Conservation (phyloP, 1,284 basidiomycete species). For the Pseudozyma tsukubaensis region DNA sequence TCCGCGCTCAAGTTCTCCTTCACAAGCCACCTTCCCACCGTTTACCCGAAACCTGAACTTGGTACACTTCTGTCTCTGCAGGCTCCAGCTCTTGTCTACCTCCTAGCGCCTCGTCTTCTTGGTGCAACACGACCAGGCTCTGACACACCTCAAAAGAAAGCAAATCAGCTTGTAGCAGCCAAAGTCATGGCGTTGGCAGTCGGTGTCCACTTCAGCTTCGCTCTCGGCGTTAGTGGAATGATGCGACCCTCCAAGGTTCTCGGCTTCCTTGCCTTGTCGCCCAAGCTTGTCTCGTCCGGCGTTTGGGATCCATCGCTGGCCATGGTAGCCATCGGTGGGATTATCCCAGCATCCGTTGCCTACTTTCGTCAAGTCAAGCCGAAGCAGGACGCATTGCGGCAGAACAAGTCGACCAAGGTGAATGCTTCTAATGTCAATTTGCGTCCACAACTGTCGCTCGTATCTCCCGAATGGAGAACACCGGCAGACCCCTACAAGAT, state of each 20-base stretch:
- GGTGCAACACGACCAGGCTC: conserved; percentile 1
- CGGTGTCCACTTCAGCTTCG: conserved; percentile 64
- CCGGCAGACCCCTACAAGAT: conserved; percentile 50
- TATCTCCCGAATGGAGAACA: conserved; percentile 54
- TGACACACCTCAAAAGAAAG: background rate
- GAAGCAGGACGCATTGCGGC: conserved; percentile 30
- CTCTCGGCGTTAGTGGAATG: conserved; percentile 67
- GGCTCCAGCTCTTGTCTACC: conserved; percentile 53
- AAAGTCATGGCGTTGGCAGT: conserved; percentile 54
- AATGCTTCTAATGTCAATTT: conserved; percentile 14
- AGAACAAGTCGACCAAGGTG: conserved; percentile 5
- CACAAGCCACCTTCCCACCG: conserved; percentile 18
- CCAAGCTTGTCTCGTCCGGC: conserved; percentile 23
- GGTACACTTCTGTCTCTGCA: conserved; percentile 49
- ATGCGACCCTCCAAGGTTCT: conserved; percentile 34
- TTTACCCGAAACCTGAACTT: conserved; percentile 26
- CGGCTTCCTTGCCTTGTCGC: conserved; percentile 27
- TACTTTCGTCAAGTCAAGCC: conserved; percentile 58
- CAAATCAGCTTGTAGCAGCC: conserved; percentile 26
- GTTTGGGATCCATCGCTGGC: conserved; percentile 71
- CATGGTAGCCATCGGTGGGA: conserved; percentile 71
- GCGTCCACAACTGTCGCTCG: conserved; percentile 26
- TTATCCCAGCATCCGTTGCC: conserved; percentile 70
- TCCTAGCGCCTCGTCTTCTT: conserved; percentile 7
- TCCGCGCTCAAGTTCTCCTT: conserved; percentile 1